Evolutionary conservation across 2,329 filamentous ascomycete genomes (phyloP).

Genomic region (Microsporum canis): DNA sequence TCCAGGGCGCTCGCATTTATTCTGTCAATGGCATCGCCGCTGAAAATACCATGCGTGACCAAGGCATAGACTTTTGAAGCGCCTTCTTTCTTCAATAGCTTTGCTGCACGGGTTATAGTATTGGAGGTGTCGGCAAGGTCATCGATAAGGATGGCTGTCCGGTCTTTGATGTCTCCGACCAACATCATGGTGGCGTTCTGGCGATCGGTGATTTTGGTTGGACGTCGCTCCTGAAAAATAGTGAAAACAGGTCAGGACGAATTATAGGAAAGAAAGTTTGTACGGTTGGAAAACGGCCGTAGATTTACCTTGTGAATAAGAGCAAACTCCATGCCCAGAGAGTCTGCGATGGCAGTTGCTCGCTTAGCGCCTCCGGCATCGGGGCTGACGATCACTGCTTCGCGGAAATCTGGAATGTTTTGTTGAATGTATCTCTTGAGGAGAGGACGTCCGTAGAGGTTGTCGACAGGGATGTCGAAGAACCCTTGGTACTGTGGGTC

Average conservation of each 20-base stretch:
- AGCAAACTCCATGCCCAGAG: slow-evolving; percentile 86
- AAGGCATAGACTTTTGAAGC: slow-evolving; percentile 85
- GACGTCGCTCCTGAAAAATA: slow-evolving; percentile 61
- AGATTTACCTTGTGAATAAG: slow-evolving; percentile 84
- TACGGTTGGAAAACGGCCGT: slow-evolving; percentile 5
- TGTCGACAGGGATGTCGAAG: slow-evolving; percentile 97
- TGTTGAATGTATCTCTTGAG: slow-evolving; percentile 59
- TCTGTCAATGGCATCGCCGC: slow-evolving; percentile 83
- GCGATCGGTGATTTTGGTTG: slow-evolving; percentile 74
- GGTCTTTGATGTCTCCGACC: slow-evolving; percentile 71
- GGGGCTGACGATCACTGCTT: slow-evolving; percentile 86
- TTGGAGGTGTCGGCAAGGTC: slow-evolving; percentile 94
- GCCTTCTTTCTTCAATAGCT: slow-evolving; percentile 86
- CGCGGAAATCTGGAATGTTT: slow-evolving; percentile 70
- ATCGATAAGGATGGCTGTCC: slow-evolving; percentile 81
- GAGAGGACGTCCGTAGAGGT: slow-evolving; percentile 60
- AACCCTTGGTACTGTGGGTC: slow-evolving; percentile 97
- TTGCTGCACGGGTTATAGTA: slow-evolving; percentile 90
- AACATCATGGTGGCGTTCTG: slow-evolving; percentile 84
- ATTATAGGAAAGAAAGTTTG: background rate
- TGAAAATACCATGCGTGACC: slow-evolving; percentile 88
- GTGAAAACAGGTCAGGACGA: slow-evolving; percentile 21
- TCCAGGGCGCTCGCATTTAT: slow-evolving; percentile 90
- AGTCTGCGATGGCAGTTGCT: slow-evolving; percentile 88
- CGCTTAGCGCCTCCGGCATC: slow-evolving; percentile 95